Evolutionary conservation across 2,329 filamentous ascomycete genomes (phyloP).

Genomic region (Penicillium thymicola): DNA sequence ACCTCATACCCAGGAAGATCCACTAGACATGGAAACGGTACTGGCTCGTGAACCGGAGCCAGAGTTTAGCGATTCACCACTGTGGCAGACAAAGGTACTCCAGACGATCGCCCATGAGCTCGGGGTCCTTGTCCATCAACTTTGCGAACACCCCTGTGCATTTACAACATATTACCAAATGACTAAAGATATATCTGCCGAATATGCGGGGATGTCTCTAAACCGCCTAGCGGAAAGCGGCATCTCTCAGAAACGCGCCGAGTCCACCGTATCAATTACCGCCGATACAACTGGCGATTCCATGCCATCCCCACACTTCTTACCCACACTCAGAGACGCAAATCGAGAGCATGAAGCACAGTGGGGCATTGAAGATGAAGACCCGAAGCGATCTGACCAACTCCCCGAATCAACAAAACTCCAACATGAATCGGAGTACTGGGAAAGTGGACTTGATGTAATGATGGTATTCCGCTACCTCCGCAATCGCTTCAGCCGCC

Average conservation of each 20-base stretch:
- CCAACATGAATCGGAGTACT: constrained; percentile 69
- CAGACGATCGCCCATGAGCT: constrained; percentile 84
- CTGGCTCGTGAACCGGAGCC: constrained; percentile 31
- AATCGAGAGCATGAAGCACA: constrained; percentile 53
- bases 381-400: constrained; percentile 27
- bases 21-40: constrained; percentile 32
- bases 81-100: constrained; percentile 65
- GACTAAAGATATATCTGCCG: constrained; percentile 59
- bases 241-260: constrained; percentile 8
- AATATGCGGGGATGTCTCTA: constrained; percentile 74
- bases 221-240: constrained; percentile 27
- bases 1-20: constrained; percentile 30
- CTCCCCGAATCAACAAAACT: constrained; percentile 40
- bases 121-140: constrained; percentile 74
- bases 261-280: constrained; percentile 9
- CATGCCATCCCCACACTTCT: constrained; percentile 46
- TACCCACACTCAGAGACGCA: constrained; percentile 47
- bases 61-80: constrained; percentile 26
- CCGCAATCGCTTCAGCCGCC: constrained; percentile 66
- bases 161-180: constrained; percentile 76
- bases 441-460: constrained; percentile 89
- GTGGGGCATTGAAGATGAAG: constrained; percentile 65
- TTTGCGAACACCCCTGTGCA: constrained; percentile 82
- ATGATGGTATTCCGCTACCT: constrained; percentile 89
- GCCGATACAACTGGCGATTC: constrained; percentile 25